A percentile compares a stretch with the other conserved stretches of the same genome.
phyloP scores from a whole-genome alignment of 2,329 filamentous ascomycete genomes.

The Chaetomiaceae sp. region DNA sequence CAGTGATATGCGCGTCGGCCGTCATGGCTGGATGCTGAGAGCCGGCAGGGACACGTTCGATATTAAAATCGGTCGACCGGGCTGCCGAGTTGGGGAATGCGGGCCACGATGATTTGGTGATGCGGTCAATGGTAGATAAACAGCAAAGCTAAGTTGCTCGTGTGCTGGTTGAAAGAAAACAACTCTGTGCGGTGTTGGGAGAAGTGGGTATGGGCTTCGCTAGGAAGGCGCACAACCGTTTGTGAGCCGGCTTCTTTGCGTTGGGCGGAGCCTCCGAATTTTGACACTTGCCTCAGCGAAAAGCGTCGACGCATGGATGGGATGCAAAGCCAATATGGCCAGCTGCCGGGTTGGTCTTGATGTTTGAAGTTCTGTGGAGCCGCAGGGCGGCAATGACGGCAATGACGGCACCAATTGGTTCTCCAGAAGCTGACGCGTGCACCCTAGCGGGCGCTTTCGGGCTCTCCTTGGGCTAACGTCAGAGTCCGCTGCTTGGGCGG shows the following conservation, averaged over 20 bases:
- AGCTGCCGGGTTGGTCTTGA: neutral
- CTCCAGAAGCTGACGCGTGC: neutral
- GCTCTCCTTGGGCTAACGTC: conserved; percentile 2
- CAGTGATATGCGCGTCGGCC: conserved; percentile 47
- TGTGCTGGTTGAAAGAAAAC: neutral
- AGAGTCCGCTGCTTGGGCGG: neutral
- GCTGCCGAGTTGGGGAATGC: conserved; percentile 1
- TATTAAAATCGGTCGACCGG: neutral
- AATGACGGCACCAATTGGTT: conserved; percentile 16
- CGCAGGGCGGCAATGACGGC: neutral
- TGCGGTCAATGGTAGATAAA: neutral
- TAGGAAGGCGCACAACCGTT: neutral
- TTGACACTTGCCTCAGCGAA: neutral
- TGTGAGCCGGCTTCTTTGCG: neutral
- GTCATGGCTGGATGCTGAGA: conserved; percentile 7
- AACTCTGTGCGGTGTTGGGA: neutral
- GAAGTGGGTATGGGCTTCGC: neutral
- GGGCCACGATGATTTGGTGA: conserved; percentile 3
- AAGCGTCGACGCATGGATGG: neutral
- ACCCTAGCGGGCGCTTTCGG: conserved; percentile 14
- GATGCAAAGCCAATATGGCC: neutral
- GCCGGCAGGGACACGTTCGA: neutral
- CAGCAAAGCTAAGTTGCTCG: too few species aligned
- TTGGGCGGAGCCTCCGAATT: neutral
- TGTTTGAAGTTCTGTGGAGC: conserved; percentile 8